Evolutionary conservation across 768 basidiomycete genomes (phyloP).

Genomic region (Lactarius indigo): DNA sequence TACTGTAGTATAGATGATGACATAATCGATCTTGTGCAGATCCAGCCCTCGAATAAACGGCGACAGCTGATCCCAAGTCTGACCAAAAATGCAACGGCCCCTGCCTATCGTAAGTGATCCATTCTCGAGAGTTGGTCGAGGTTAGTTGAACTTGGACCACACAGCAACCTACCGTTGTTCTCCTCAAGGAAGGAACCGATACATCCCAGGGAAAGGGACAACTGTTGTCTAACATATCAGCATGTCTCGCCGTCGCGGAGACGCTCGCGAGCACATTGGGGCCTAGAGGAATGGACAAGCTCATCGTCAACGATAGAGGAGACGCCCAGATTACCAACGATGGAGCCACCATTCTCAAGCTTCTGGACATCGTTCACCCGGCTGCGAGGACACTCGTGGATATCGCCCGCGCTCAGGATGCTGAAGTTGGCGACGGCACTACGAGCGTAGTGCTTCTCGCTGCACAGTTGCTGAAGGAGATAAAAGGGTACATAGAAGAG

Average conservation of each 20-base stretch:
- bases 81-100: slow-evolving; percentile 73
- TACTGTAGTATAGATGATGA: slow-evolving; percentile 9
- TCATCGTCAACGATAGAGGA: slow-evolving; percentile 90
- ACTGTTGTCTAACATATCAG: slow-evolving; percentile 91
- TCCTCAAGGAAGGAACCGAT: slow-evolving; percentile 94
- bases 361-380: slow-evolving; percentile 97
- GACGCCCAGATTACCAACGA: slow-evolving; percentile 99
- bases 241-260: slow-evolving; percentile 90
- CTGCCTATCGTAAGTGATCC: slow-evolving; percentile 29
- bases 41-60: neutral
- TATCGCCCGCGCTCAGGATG: slow-evolving; percentile 96
- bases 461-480: slow-evolving; percentile 91
- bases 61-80: neutral
- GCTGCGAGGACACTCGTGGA: slow-evolving; percentile 98
- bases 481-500: slow-evolving; percentile 89
- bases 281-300: slow-evolving; percentile 97
- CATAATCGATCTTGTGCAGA: slow-evolving; percentile 17
- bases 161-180: slow-evolving; percentile 96
- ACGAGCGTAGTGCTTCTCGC: slow-evolving; percentile 95
- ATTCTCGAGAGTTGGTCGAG: slow-evolving; percentile 10
- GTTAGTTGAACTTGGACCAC: slow-evolving; percentile 18
- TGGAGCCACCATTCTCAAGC: slow-evolving; percentile 96
- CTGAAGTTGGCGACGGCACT: slow-evolving; percentile 97
- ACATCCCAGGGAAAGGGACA: slow-evolving; percentile 92
- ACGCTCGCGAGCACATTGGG: slow-evolving; percentile 95